Percentiles rank a stretch among this genome's conserved stretches.
These are phyloP conservation scores for Globisporangium uncinulatum DNA, from an alignment of 352 stramenopile genomes.

Conservation along the genomic window DNA sequence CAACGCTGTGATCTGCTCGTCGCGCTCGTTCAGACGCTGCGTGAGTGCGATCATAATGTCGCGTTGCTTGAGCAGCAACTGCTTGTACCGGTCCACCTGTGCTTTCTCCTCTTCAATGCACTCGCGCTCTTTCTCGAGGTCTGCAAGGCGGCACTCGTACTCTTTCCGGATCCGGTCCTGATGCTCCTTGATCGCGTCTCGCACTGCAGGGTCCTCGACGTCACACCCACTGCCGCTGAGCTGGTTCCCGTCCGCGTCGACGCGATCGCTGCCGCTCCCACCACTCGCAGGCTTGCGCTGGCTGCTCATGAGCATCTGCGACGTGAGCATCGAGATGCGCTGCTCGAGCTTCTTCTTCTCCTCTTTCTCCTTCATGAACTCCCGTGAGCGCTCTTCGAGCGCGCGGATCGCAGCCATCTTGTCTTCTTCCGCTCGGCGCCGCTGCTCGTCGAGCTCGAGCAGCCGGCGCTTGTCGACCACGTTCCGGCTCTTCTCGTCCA, in stretches of 20 bases:
- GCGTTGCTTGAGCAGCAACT: conserved; percentile 93
- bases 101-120: conserved; percentile 94
- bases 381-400: conserved; percentile 84
- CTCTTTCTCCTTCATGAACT: conserved; percentile 95
- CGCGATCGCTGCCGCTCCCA: conserved; percentile 1
- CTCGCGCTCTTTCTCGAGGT: conserved; percentile 92
- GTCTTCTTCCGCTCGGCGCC: conserved; percentile 88
- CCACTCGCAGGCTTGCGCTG: conserved; percentile 24
- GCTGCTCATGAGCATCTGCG: conserved; percentile 90
- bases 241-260: conserved; percentile 15
- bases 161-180: conserved; percentile 88
- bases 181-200: conserved; percentile 84
- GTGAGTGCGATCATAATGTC: conserved; percentile 97
- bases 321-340: conserved; percentile 88
- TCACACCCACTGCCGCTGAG: conserved; percentile 22
- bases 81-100: conserved; percentile 95
- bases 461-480: conserved; percentile 92
- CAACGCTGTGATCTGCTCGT: conserved; percentile 94
- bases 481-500: conserved; percentile 91
- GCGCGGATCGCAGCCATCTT: conserved; percentile 93
- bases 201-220: conserved; percentile 74
- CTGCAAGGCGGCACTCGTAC: conserved; percentile 88
- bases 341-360: conserved; percentile 94
- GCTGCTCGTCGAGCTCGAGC: conserved; percentile 87
- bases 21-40: conserved; percentile 91